A percentile compares a stretch with the other conserved stretches of the same genome.
These are phyloP conservation scores for Chlorencoelia australis DNA, from an alignment of 2,329 filamentous ascomycete species.

Conservation along the genomic window DNA sequence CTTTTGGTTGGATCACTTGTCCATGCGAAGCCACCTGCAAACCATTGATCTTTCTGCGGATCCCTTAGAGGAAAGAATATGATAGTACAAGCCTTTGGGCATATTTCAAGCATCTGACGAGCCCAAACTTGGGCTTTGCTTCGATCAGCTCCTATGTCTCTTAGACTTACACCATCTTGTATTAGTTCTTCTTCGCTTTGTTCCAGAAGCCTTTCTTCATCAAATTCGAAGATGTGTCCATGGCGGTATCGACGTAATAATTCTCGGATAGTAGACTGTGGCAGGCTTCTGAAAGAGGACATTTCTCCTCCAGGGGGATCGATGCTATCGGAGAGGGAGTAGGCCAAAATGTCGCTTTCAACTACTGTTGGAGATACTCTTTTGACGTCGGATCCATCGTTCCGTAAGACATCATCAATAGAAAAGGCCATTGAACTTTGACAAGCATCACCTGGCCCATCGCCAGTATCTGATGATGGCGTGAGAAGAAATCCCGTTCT, in stretches of 20 bases:
- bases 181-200: no score
- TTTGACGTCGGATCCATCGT: neutral
- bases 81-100: conserved; percentile 34
- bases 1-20: conserved; percentile 32
- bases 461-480: no score
- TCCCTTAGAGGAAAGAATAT: conserved; percentile 40
- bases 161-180: no score
- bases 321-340: no score
- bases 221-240: conserved; percentile 16
- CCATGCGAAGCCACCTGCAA: conserved; percentile 39
- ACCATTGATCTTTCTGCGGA: conserved; percentile 34
- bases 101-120: conserved; percentile 20
- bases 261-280: conserved; percentile 9
- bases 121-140: conserved; percentile 6
- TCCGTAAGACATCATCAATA: neutral
- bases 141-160: conserved; percentile 2
- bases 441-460: no score
- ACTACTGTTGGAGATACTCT: neutral
- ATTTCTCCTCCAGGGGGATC: no score
- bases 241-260: conserved; percentile 14
- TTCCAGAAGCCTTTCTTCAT: conserved; percentile 10
- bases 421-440: neutral
- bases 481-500: no score
- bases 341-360: conserved; percentile 5
- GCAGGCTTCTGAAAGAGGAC: conserved; percentile 3